Conservation (phyloP, 371 early-diverging fungal genomes). For the Lichtheimia ramosa region DNA sequence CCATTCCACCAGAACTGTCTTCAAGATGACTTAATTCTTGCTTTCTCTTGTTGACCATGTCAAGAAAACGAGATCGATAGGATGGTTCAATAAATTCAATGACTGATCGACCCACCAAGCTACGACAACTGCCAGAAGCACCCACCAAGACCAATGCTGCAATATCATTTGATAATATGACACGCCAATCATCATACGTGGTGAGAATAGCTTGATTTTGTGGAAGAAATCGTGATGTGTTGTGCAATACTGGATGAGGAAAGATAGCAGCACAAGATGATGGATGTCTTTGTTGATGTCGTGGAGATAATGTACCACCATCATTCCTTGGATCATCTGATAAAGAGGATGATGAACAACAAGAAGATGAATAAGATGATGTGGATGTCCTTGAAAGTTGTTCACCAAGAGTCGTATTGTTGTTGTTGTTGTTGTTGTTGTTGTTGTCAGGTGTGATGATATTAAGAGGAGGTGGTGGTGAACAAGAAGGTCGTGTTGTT, state of each 20-base stretch:
- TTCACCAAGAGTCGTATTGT: background rate
- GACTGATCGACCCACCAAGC: conserved; percentile 51
- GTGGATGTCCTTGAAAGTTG: conserved; percentile 6
- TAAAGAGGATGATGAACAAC: conserved; percentile 7
- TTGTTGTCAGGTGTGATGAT: no score
- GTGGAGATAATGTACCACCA: background rate
- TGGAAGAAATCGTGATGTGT: conserved; percentile 57
- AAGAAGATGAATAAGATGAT: conserved; percentile 8
- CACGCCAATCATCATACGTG: conserved; percentile 56
- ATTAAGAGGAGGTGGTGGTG: background rate
- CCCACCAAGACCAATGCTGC: conserved; percentile 54
- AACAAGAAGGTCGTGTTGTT: background rate
- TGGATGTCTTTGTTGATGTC: conserved; percentile 7
- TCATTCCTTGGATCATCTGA: background rate
- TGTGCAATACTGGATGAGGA: conserved; percentile 41
- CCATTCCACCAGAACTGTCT: conserved; percentile 38
- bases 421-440: background rate
- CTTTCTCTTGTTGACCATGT: conserved; percentile 37
- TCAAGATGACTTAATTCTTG: conserved; percentile 23
- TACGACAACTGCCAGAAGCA: conserved; percentile 26
- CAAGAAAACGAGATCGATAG: conserved; percentile 54
- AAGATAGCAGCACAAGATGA: conserved; percentile 13
- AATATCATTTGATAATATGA: conserved; percentile 63
- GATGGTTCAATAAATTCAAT: conserved; percentile 57
- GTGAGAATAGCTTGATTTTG: conserved; percentile 68